Percentiles rank a stretch among this genome's conserved stretches.
Conservation (phyloP, 2,329 filamentous ascomycete species). For the Phyllosticta ampelicida region DNA sequence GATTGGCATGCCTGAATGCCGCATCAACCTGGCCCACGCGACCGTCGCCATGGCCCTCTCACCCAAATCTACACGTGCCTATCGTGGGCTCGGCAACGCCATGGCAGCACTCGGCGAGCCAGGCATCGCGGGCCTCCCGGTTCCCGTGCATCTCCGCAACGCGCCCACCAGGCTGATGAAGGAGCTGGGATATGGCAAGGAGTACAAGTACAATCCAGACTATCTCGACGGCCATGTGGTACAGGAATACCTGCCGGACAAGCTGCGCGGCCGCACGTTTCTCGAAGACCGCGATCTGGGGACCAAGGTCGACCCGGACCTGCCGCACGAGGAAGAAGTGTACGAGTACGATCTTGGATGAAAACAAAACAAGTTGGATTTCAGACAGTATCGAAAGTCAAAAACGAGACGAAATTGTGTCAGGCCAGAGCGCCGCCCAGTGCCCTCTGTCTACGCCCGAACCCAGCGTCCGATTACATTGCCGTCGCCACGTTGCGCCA, state of each 20-base stretch:
- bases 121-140: constrained; percentile 66
- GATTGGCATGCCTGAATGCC: constrained; percentile 88
- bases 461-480: not conserved
- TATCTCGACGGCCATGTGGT: constrained; percentile 70
- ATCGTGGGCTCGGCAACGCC: constrained; percentile 71
- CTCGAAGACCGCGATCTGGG: constrained; percentile 74
- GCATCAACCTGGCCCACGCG: constrained; percentile 83
- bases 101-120: constrained; percentile 67
- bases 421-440: not conserved
- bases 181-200: constrained; percentile 77
- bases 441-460: not conserved
- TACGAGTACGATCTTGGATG: constrained; percentile 9
- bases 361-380: not conserved
- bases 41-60: constrained; percentile 70
- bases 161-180: constrained; percentile 90
- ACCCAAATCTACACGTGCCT: constrained; percentile 78
- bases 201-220: constrained; percentile 96
- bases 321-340: constrained; percentile 24
- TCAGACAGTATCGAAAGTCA: not conserved
- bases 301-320: constrained; percentile 61
- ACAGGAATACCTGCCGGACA: constrained; percentile 84
- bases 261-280: constrained; percentile 59
- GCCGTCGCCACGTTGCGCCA: not conserved
- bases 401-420: not conserved
- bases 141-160: constrained; percentile 82